Evolutionary conservation across 2,329 filamentous ascomycete species (phyloP).

Genomic region (Ceratocystis lukuohia): DNA sequence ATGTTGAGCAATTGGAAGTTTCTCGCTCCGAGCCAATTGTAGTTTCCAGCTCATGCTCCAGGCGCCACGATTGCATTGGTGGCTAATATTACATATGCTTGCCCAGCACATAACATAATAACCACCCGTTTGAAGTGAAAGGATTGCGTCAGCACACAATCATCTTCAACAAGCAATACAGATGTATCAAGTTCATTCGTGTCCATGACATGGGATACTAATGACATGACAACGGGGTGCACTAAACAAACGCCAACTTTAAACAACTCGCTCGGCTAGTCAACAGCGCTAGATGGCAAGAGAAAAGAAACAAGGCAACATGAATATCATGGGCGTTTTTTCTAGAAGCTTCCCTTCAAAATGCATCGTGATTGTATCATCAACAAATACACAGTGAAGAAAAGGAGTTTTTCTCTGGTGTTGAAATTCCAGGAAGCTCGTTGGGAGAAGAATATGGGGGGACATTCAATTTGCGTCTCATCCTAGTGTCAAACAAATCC

Average conservation of each 20-base stretch:
- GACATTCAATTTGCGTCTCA: conserved; percentile 17
- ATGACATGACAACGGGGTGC: neutral
- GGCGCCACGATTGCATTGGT: conserved; percentile 14
- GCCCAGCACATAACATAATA: neutral
- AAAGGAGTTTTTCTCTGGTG: neutral
- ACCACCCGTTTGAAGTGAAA: conserved; percentile 9
- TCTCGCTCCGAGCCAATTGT: neutral
- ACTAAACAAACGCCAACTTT: conserved; percentile 3
- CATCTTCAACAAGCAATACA: conserved; percentile 13
- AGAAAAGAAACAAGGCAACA: neutral
- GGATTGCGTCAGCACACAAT: neutral
- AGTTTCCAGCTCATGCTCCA: conserved; percentile 10
- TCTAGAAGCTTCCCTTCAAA: conserved; percentile 9
- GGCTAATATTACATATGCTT: neutral
- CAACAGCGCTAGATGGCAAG: conserved; percentile 1
- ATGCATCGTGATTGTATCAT: neutral
- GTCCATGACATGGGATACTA: neutral
- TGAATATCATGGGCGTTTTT: conserved; percentile 9
- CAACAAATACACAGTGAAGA: neutral
- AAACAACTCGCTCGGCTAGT: neutral
- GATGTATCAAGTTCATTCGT: neutral
- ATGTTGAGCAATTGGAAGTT: neutral
- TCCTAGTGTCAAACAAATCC: conserved; percentile 17
- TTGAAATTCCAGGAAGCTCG: neutral
- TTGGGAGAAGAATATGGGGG: neutral